Evolutionary conservation across 257 asterid species (phyloP).

Genomic region (Rubia yunnanensis): DNA sequence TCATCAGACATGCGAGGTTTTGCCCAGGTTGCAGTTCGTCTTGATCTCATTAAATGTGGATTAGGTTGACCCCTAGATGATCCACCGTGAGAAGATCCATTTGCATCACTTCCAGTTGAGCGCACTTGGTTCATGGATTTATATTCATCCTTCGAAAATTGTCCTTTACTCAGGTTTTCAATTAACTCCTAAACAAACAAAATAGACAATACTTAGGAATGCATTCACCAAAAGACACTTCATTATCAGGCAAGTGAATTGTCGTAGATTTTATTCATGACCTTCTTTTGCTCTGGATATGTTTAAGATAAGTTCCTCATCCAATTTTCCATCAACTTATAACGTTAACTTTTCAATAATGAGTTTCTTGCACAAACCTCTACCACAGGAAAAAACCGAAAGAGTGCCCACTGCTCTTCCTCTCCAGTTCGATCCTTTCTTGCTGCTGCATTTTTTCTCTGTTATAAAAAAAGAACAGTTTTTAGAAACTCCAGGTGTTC

Average conservation of each 20-base stretch:
- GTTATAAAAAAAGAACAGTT: slow-evolving; percentile 28
- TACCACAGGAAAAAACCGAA: slow-evolving; percentile 79
- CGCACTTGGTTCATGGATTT: slow-evolving; percentile 55
- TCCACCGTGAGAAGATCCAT: slow-evolving; percentile 31
- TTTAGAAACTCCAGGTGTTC: slow-evolving; percentile 27
- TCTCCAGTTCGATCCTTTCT: slow-evolving; percentile 84
- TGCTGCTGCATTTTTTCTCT: slow-evolving; percentile 73
- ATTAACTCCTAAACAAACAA: slow-evolving; percentile 50
- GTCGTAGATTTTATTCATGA: no score
- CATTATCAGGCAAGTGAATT: no score
- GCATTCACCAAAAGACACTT: background rate
- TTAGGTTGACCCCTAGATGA: slow-evolving; percentile 38
- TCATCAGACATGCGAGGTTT: slow-evolving; percentile 71
- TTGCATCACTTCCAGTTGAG: slow-evolving; percentile 20
- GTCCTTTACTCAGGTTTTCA: slow-evolving; percentile 73
- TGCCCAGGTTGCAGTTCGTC: slow-evolving; percentile 96
- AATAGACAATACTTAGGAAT: background rate
- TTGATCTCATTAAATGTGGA: slow-evolving; percentile 81
- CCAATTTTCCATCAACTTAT: no score
- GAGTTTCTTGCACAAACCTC: slow-evolving; percentile 43
- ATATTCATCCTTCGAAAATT: slow-evolving; percentile 68
- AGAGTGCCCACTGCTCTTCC: slow-evolving; percentile 86
- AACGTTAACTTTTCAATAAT: background rate
- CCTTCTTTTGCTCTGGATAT: no score
- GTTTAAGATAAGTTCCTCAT: no score